Evolutionary conservation across 179 eudicot genomes (phyloP).

Genomic region (Beta corolliflora): DNA sequence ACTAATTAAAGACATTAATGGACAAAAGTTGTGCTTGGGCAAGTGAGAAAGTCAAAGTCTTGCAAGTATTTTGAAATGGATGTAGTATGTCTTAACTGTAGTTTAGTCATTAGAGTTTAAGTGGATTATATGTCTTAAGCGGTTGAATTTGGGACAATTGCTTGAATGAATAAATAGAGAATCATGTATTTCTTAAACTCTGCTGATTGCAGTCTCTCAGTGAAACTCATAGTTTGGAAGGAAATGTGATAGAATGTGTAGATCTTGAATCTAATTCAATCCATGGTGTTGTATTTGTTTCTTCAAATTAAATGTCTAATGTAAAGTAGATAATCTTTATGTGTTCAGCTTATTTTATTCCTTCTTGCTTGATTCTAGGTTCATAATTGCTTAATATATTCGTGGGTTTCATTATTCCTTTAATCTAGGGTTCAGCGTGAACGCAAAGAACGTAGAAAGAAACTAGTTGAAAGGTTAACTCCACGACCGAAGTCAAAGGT

Average conservation of each 20-base stretch:
- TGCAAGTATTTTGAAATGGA: no score
- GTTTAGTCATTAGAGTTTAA: not conserved
- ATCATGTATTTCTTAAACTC: no score
- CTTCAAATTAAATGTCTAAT: not conserved
- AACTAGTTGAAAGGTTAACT: constrained; percentile 63
- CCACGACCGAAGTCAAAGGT: constrained; percentile 38
- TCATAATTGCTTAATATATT: not conserved
- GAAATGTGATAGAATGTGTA: not conserved
- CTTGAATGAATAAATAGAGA: not conserved
- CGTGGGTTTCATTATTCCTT: not conserved
- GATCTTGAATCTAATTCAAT: not conserved
- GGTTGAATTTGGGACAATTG: not conserved
- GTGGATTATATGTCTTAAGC: not conserved
- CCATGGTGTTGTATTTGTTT: not conserved
- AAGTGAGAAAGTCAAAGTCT: no score
- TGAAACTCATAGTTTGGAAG: no score
- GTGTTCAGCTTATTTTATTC: not conserved
- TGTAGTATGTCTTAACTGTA: no score
- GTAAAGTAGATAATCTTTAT: not conserved
- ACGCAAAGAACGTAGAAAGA: constrained; percentile 72
- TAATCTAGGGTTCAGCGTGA: constrained; percentile 61
- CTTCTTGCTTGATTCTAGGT: not conserved
- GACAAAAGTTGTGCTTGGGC: no score
- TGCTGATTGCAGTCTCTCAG: not conserved
- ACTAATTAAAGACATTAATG: no score